Percentiles rank a stretch among this genome's conserved stretches.
Evolutionary conservation across 768 basidiomycete species (phyloP).

Genomic region (Psilocybe cyanescens): DNA sequence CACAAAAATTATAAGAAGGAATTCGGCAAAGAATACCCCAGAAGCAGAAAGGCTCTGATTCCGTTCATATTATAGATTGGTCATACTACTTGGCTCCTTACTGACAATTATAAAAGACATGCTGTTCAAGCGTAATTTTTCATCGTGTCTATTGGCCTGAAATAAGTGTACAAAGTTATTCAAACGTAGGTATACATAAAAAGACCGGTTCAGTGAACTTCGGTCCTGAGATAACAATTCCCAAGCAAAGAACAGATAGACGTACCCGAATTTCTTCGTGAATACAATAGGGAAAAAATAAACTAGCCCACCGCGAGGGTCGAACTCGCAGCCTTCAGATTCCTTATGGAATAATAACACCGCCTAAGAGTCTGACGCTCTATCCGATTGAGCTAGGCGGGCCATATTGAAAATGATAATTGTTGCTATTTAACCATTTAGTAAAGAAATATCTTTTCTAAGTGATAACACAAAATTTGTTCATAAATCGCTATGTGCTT

Average conservation of each 20-base stretch:
- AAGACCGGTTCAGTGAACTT: no score
- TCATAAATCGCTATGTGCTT: no score
- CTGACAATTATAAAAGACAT: no score
- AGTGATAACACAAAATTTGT: no score
- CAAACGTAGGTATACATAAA: no score
- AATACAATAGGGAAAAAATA: conserved; percentile 6
- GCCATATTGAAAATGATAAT: background rate
- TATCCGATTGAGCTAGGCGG: conserved; percentile 55
- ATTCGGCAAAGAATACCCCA: conserved; percentile 86
- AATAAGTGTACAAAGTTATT: no score
- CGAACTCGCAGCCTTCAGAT: conserved; percentile 88
- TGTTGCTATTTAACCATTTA: no score
- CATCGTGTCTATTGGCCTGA: no score
- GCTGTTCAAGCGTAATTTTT: no score
- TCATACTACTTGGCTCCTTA: background rate
- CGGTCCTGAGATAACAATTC: no score
- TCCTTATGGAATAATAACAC: conserved; percentile 16
- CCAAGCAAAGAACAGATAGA: no score
- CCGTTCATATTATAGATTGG: conserved; percentile 63
- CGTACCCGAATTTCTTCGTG: background rate
- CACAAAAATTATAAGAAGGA: conserved; percentile 90
- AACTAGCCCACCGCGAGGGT: conserved; percentile 80
- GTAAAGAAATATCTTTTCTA: no score
- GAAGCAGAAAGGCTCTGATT: conserved; percentile 74
- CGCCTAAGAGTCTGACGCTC: conserved; percentile 59